phyloP scores from a whole-genome alignment of 805 yeast species.

The Candida michaelii region DNA sequence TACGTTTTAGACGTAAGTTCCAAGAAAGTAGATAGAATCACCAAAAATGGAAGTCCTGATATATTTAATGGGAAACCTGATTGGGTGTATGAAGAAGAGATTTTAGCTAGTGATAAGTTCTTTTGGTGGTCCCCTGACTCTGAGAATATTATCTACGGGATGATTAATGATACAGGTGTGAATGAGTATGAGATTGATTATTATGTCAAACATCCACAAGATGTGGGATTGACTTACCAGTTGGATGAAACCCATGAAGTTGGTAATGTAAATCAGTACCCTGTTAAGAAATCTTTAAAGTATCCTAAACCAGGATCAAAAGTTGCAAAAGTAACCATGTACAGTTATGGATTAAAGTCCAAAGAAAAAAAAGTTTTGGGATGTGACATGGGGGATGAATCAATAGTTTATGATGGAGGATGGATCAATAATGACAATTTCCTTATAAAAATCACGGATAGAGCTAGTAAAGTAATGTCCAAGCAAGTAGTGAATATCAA shows the following conservation, averaged over 20 bases:
- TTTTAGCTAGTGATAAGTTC: constrained; percentile 54
- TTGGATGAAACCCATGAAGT: background rate
- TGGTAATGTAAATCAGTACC: constrained; percentile 41
- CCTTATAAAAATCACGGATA: constrained; percentile 61
- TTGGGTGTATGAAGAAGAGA: constrained; percentile 87
- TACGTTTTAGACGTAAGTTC: constrained; percentile 42
- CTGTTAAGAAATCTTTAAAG: constrained; percentile 44
- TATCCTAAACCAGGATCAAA: constrained; percentile 75
- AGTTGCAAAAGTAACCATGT: constrained; percentile 54
- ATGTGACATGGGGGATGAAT: constrained; percentile 30
- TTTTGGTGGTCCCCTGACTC: constrained; percentile 78
- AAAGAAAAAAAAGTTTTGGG: constrained; percentile 16
- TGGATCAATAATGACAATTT: constrained; percentile 56
- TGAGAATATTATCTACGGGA: constrained; percentile 51
- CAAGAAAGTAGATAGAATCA: constrained; percentile 29
- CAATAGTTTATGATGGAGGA: constrained; percentile 57
- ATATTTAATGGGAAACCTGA: constrained; percentile 72
- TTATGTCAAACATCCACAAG: constrained; percentile 38
- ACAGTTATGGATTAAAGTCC: constrained; percentile 35
- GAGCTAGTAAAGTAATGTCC: constrained; percentile 56
- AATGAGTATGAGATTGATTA: constrained; percentile 51
- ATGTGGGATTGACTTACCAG: constrained; percentile 13
- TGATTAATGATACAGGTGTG: constrained; percentile 61
- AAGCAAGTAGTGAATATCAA: constrained; percentile 45
- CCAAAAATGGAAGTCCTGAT: constrained; percentile 51